These are phyloP conservation scores for Aspergillus spinulosporus DNA, from an alignment of 2,329 filamentous ascomycete species.

Conservation along the genomic window DNA sequence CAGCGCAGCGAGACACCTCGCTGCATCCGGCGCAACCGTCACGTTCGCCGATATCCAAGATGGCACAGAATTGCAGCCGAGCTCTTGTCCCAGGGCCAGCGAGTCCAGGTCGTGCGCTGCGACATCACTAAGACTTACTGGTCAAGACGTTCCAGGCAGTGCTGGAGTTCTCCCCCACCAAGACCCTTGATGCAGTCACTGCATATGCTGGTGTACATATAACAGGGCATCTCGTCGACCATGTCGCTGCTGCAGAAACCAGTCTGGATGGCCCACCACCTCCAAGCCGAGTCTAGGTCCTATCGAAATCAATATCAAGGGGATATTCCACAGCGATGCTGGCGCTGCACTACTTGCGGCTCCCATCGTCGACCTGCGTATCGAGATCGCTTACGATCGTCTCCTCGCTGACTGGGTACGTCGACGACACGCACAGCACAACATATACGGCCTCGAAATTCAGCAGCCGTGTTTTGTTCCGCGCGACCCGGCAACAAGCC, in stretches of 20 bases:
- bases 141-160: neutral
- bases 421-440: constrained; percentile 4
- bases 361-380: neutral
- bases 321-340: neutral
- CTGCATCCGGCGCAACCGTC: neutral
- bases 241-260: neutral
- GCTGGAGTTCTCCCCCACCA: neutral
- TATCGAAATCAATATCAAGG: neutral
- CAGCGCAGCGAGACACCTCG: neutral
- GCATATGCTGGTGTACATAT: neutral
- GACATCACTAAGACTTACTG: neutral
- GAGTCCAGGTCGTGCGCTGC: neutral
- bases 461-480: neutral
- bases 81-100: neutral
- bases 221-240: neutral
- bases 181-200: neutral
- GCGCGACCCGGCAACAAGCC: neutral
- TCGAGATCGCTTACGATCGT: neutral
- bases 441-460: constrained; percentile 1
- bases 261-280: neutral
- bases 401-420: neutral
- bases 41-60: constrained; percentile 2
- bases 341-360: neutral
- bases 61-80: neutral
- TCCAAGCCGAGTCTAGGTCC: neutral